Evolutionary conservation across 257 asterid species (phyloP).

Genomic region (Capsicum chinense): DNA sequence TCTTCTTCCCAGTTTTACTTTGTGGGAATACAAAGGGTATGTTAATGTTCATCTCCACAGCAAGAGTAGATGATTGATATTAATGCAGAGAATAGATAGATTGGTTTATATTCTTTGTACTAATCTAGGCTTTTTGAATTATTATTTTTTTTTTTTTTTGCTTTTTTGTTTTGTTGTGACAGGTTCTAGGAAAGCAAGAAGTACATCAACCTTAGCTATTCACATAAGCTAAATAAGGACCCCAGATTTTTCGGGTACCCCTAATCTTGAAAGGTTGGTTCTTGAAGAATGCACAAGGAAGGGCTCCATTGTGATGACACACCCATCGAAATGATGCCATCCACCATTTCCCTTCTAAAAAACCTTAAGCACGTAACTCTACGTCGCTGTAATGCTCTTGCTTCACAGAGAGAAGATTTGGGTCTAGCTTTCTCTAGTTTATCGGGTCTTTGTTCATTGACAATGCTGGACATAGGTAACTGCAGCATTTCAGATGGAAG

Average conservation of each 20-base stretch:
- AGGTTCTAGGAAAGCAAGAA: constrained; percentile 29
- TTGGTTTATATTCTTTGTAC: background rate
- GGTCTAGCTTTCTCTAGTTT: background rate
- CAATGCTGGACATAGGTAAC: constrained; percentile 10
- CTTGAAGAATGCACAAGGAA: constrained; percentile 28
- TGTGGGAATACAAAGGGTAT: too few species aligned
- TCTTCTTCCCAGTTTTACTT: too few species aligned
- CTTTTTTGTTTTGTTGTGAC: background rate
- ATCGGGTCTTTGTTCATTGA: constrained; percentile 27
- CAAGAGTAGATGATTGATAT: too few species aligned
- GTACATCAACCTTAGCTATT: constrained; percentile 35
- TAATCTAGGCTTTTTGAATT: background rate
- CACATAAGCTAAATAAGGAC: constrained; percentile 24
- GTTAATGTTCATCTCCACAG: too few species aligned
- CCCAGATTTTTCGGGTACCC: constrained; percentile 34
- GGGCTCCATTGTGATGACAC: constrained; percentile 18
- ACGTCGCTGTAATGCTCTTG: constrained; percentile 5
- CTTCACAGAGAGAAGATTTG: background rate
- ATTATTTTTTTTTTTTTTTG: background rate
- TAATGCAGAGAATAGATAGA: too few species aligned
- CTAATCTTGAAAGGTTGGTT: constrained; percentile 33
- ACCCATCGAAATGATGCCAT: background rate
- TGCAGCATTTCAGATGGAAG: constrained; percentile 29
- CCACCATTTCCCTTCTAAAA: background rate
- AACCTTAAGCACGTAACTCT: constrained; percentile 27